Percentiles rank a stretch among this genome's conserved stretches.
phyloP scores from a whole-genome alignment of 805 yeast genomes.

The Priceomyces medius region DNA sequence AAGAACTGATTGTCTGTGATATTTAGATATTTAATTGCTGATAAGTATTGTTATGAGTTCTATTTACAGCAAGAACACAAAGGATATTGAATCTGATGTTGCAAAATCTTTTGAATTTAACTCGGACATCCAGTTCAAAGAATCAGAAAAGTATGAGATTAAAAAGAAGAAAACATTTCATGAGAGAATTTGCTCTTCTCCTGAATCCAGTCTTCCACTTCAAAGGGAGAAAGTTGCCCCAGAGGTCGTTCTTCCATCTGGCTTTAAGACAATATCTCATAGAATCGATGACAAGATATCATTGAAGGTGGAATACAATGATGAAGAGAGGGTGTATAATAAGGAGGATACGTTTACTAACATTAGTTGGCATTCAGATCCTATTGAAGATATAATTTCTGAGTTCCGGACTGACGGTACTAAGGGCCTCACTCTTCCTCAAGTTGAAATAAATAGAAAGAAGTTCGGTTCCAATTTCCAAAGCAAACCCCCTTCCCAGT shows the following conservation, averaged over 20 bases:
- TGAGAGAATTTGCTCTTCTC: not conserved
- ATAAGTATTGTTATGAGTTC: not conserved
- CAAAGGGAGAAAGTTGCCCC: slow-evolving; percentile 14
- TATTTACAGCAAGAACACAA: not conserved
- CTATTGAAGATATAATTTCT: slow-evolving; percentile 20
- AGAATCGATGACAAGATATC: slow-evolving; percentile 21
- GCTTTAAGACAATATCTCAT: slow-evolving; percentile 39
- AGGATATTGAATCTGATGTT: not conserved
- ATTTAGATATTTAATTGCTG: too few species aligned
- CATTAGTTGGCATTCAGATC: slow-evolving; percentile 29
- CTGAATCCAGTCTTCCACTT: not conserved
- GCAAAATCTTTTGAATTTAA: not conserved
- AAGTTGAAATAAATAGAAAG: slow-evolving; percentile 14
- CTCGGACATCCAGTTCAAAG: not conserved
- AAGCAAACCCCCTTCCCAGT: slow-evolving; percentile 35
- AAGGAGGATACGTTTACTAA: slow-evolving; percentile 19
- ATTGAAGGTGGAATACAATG: slow-evolving; percentile 10
- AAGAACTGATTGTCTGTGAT: too few species aligned
- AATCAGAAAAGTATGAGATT: not conserved
- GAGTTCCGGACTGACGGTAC: slow-evolving; percentile 18
- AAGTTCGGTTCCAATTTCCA: slow-evolving; percentile 36
- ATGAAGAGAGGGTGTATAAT: slow-evolving; percentile 8
- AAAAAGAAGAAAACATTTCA: not conserved
- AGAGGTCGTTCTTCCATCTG: slow-evolving; percentile 31
- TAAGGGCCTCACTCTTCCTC: slow-evolving; percentile 21